These are phyloP conservation scores for Claviceps pazoutovae DNA, from an alignment of 2,329 filamentous ascomycete genomes.

Conservation along the genomic window DNA sequence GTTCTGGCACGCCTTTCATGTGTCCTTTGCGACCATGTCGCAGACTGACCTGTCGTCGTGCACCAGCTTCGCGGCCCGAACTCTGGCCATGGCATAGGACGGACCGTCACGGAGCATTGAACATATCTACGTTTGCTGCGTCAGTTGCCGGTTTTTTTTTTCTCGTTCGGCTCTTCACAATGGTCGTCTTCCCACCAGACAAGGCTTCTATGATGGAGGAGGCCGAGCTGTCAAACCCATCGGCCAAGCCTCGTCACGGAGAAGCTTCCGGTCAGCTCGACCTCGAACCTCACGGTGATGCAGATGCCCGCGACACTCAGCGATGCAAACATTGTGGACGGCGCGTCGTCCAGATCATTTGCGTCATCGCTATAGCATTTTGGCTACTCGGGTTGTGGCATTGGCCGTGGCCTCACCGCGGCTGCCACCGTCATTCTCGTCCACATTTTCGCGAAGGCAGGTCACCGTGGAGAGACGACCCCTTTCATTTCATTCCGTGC, in stretches of 20 bases:
- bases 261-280: background rate
- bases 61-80: background rate
- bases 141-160: too few relatives aligned
- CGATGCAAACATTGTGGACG: background rate
- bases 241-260: background rate
- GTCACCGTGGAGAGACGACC: constrained; percentile 28
- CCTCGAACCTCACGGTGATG: too few relatives aligned
- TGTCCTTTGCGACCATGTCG: too few relatives aligned
- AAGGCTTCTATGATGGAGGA: background rate
- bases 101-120: too few relatives aligned
- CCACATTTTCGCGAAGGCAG: constrained; percentile 6
- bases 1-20: too few relatives aligned
- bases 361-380: constrained; percentile 1
- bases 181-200: background rate
- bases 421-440: constrained; percentile 4
- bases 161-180: background rate
- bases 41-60: background rate
- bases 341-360: background rate
- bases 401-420: constrained; percentile 3
- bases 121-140: too few relatives aligned
- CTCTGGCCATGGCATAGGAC: background rate
- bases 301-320: background rate
- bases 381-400: background rate
- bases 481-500: constrained; percentile 34
- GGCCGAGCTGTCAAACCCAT: background rate